Evolutionary conservation across 345 rosid genomes (phyloP).

Genomic region (Camelina laxa): DNA sequence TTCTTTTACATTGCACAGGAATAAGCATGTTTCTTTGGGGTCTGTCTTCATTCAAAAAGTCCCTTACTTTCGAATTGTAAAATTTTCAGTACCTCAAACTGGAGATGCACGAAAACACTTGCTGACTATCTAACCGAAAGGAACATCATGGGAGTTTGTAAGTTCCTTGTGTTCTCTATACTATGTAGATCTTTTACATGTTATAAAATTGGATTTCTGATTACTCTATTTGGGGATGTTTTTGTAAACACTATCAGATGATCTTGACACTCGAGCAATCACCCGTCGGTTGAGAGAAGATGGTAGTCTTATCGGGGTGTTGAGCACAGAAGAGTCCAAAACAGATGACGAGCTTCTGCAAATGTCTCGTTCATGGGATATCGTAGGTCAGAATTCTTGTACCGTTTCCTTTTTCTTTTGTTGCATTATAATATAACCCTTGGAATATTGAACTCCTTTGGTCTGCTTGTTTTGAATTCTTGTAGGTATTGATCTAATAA

Average conservation of each 20-base stretch:
- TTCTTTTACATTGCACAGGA: not conserved
- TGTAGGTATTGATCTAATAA: slow-evolving; percentile 87
- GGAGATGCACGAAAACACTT: slow-evolving; percentile 82
- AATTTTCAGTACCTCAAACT: slow-evolving; percentile 77
- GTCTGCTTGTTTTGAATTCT: slow-evolving; percentile 32
- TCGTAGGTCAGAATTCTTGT: slow-evolving; percentile 58
- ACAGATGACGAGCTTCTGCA: slow-evolving; percentile 77
- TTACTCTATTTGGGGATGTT: not conserved
- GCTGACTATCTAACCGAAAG: slow-evolving; percentile 86
- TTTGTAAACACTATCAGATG: slow-evolving; percentile 55
- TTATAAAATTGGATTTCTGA: slow-evolving; percentile 16
- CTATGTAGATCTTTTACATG: not conserved
- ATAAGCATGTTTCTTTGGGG: not conserved
- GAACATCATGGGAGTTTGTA: slow-evolving; percentile 83
- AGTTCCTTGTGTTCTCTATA: slow-evolving; percentile 1
- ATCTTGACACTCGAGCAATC: slow-evolving; percentile 95
- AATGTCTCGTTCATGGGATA: slow-evolving; percentile 92
- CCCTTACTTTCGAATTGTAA: not conserved
- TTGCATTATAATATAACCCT: not conserved
- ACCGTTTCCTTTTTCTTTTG: not conserved
- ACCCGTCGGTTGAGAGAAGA: slow-evolving; percentile 92
- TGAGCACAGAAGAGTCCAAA: slow-evolving; percentile 83
- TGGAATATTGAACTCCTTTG: slow-evolving; percentile 1
- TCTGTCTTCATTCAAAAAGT: slow-evolving; percentile 3
- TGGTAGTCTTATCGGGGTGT: slow-evolving; percentile 95